These are phyloP conservation scores for Aspergillus aculeatus DNA, from an alignment of 2,329 filamentous ascomycete genomes.

Conservation along the genomic window DNA sequence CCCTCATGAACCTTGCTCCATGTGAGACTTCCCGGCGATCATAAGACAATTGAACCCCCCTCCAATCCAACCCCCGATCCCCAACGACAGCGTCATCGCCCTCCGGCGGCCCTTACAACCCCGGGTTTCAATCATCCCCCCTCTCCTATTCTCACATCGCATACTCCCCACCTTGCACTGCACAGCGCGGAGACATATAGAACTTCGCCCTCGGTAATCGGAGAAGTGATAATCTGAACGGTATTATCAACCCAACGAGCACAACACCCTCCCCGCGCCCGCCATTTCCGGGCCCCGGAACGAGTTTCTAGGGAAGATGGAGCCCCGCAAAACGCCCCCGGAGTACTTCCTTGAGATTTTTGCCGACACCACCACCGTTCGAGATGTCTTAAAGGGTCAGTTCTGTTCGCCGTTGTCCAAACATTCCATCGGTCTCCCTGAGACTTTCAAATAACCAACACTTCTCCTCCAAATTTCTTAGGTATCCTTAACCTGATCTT, in stretches of 20 bases:
- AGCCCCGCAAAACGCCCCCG: constrained; percentile 64
- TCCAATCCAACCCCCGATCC: neutral
- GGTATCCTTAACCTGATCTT: constrained; percentile 96
- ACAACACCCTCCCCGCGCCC: neutral
- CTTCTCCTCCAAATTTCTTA: constrained; percentile 36
- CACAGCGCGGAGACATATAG: constrained; percentile 19
- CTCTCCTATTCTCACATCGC: constrained; percentile 13
- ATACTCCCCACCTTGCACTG: constrained; percentile 11
- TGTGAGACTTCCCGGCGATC: constrained; percentile 1
- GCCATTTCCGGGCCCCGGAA: neutral
- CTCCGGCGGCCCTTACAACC: constrained; percentile 7
- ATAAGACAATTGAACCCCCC: neutral
- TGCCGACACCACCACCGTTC: constrained; percentile 83
- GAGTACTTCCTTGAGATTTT: constrained; percentile 95
- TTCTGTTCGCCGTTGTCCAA: constrained; percentile 17
- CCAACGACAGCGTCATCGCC: constrained; percentile 3
- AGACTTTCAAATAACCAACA: neutral
- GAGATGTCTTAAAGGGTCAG: constrained; percentile 87
- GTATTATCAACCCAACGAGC: neutral
- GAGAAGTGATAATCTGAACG: neutral
- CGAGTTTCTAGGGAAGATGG: constrained; percentile 48
- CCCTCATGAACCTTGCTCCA: constrained; percentile 8
- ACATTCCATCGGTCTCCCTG: too few relatives aligned
- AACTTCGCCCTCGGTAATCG: constrained; percentile 15
- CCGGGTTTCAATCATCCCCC: constrained; percentile 5